Conservation (phyloP, 495 filamentous ascomycete species). For the Aspergillus cavernicola region DNA sequence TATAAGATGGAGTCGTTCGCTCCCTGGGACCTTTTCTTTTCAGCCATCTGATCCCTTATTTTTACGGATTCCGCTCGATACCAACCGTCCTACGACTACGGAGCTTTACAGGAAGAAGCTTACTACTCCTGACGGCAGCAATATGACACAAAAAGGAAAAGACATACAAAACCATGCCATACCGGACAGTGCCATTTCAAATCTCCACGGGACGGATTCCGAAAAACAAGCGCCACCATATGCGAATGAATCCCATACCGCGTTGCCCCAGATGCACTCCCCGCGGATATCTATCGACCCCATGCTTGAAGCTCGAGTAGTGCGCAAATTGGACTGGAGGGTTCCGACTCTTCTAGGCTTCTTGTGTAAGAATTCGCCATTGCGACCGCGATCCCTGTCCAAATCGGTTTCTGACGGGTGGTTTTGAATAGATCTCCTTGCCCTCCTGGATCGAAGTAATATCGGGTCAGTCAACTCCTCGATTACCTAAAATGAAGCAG, state of each 20-base stretch:
- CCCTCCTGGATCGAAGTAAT: slow-evolving; percentile 68
- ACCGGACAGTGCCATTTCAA: slow-evolving; percentile 23
- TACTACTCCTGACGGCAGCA: neutral
- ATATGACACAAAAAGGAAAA: neutral
- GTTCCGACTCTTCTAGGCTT: slow-evolving; percentile 50
- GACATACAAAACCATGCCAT: neutral
- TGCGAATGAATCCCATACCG: slow-evolving; percentile 21
- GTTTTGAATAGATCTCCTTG: slow-evolving; percentile 49
- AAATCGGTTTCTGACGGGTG: neutral
- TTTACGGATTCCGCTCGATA: neutral
- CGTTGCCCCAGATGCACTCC: slow-evolving; percentile 18
- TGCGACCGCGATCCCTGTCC: neutral
- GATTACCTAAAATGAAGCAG: neutral
- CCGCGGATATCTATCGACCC: slow-evolving; percentile 39
- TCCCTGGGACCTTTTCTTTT: neutral
- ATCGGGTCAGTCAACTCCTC: slow-evolving; percentile 44
- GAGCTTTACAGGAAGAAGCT: slow-evolving; percentile 28
- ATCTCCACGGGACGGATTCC: slow-evolving; percentile 23
- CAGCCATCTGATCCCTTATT: neutral
- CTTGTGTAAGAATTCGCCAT: slow-evolving; percentile 41
- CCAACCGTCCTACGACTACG: slow-evolving; percentile 19
- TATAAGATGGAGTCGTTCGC: slow-evolving; percentile 14
- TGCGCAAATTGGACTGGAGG: slow-evolving; percentile 56
- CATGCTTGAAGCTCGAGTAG: slow-evolving; percentile 50
- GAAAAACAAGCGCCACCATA: slow-evolving; percentile 30